Conservation (phyloP, 1,284 basidiomycete species). For the Lentinula novae-zelandiae region DNA sequence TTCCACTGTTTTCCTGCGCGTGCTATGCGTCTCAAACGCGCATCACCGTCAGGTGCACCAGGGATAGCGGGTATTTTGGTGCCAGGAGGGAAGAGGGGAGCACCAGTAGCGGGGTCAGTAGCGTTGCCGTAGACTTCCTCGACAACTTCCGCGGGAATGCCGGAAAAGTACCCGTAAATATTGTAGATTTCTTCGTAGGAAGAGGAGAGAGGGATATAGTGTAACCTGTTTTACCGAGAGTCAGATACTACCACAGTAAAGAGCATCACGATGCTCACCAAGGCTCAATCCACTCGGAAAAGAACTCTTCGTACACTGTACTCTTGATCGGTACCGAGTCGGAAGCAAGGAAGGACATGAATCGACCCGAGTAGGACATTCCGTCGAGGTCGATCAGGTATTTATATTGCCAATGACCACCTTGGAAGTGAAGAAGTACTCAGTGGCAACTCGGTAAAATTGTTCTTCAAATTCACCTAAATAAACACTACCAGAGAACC, state of each 20-base stretch:
- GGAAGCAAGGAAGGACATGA: conserved; percentile 82
- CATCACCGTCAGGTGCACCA: conserved; percentile 60
- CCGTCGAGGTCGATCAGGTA: conserved; percentile 91
- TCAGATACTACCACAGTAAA: conserved; percentile 1
- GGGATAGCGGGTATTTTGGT: conserved; percentile 4
- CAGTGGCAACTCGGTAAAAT: not conserved
- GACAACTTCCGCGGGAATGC: conserved; percentile 59
- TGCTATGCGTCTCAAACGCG: conserved; percentile 76
- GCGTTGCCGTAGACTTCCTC: conserved; percentile 20
- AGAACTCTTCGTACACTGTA: conserved; percentile 89
- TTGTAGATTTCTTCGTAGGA: conserved; percentile 91
- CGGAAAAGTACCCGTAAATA: conserved; percentile 87
- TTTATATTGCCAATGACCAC: conserved; percentile 89
- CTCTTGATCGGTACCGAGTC: conserved; percentile 89
- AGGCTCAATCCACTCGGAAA: conserved; percentile 79
- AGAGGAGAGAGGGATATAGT: conserved; percentile 87
- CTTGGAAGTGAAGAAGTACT: conserved; percentile 52
- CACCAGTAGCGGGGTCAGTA: not conserved
- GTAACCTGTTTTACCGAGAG: conserved; percentile 59
- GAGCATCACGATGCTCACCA: conserved; percentile 48
- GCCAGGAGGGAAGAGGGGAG: not conserved
- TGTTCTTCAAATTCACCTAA: conserved; percentile 41
- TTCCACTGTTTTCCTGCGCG: conserved; percentile 89
- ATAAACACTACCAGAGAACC: conserved; percentile 75
- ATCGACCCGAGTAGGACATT: conserved; percentile 90